Evolutionary conservation across 495 filamentous ascomycete genomes (phyloP).

Genomic region (Paragyromitra xinjiangensis): DNA sequence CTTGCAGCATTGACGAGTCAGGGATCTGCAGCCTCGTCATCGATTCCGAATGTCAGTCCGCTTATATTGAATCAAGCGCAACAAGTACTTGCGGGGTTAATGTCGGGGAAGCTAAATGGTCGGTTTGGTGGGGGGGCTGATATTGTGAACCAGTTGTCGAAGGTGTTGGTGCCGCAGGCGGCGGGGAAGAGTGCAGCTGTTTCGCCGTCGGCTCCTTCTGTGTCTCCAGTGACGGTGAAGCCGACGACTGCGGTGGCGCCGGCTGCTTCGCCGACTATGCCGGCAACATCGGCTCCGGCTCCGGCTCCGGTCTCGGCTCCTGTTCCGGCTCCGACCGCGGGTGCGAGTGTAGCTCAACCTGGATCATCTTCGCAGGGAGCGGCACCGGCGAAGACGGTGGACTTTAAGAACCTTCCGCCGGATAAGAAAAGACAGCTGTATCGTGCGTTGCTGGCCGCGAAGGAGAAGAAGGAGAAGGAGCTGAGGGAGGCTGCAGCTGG

Average conservation of each 20-base stretch:
- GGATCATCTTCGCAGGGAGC: not conserved
- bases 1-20: slow-evolving; percentile 17
- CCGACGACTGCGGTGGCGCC: not conserved
- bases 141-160: slow-evolving; percentile 37
- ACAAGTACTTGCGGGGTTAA: slow-evolving; percentile 22
- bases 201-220: not conserved
- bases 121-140: slow-evolving; percentile 11
- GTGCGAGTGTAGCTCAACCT: not conserved
- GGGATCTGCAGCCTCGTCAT: not conserved
- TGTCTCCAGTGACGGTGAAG: not conserved
- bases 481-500: slow-evolving; percentile 29
- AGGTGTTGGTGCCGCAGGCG: slow-evolving; percentile 11
- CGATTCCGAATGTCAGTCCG: slow-evolving; percentile 6
- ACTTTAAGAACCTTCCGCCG: slow-evolving; percentile 28
- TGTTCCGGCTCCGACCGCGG: not conserved
- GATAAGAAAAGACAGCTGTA: slow-evolving; percentile 45
- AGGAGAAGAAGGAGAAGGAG: slow-evolving; percentile 47
- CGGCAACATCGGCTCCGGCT: not conserved
- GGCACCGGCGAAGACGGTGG: not conserved
- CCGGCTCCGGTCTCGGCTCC: not conserved
- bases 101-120: slow-evolving; percentile 19
- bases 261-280: not conserved
- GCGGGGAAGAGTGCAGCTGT: slow-evolving; percentile 3
- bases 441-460: slow-evolving; percentile 26
- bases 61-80: slow-evolving; percentile 31